Evolutionary conservation across 2,329 filamentous ascomycete species (phyloP).

Genomic region (Chaetothyriales sp.): DNA sequence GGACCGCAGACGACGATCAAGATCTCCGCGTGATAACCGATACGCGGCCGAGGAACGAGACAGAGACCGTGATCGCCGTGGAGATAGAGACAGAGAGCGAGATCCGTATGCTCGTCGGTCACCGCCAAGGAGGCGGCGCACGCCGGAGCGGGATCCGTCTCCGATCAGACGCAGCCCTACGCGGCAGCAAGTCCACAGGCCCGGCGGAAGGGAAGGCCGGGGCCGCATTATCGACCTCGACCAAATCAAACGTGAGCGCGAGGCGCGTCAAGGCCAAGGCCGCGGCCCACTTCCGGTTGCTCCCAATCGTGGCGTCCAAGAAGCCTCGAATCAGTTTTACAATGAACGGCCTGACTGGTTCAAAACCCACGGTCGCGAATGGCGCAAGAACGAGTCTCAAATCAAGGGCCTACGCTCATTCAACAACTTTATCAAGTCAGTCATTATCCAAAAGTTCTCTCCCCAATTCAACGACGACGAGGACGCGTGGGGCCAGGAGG

Average conservation of each 20-base stretch:
- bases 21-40: slow-evolving; percentile 7
- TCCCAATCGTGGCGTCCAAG: slow-evolving; percentile 51
- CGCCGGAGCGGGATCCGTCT: slow-evolving; percentile 22
- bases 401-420: slow-evolving; percentile 90
- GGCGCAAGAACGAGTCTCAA: slow-evolving; percentile 83
- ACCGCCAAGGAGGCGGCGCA: slow-evolving; percentile 24
- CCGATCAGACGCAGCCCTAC: slow-evolving; percentile 29
- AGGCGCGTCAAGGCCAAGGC: slow-evolving; percentile 19
- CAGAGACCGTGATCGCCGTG: not conserved
- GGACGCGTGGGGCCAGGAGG: slow-evolving; percentile 31
- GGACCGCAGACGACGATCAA: slow-evolving; percentile 2
- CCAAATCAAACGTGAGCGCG: slow-evolving; percentile 29
- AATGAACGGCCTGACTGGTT: slow-evolving; percentile 90
- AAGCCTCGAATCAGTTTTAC: slow-evolving; percentile 87
- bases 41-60: slow-evolving; percentile 10
- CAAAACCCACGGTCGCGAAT: slow-evolving; percentile 79
- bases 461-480: slow-evolving; percentile 51
- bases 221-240: slow-evolving; percentile 29
- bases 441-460: slow-evolving; percentile 91
- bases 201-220: slow-evolving; percentile 34
- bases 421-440: slow-evolving; percentile 99
- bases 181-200: slow-evolving; percentile 30
- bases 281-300: slow-evolving; percentile 8
- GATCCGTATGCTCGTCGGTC: slow-evolving; percentile 18
- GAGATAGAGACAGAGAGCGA: not conserved